phyloP scores from a whole-genome alignment of 2,329 filamentous ascomycete genomes.

The Pseudogymnoascus sp. region DNA sequence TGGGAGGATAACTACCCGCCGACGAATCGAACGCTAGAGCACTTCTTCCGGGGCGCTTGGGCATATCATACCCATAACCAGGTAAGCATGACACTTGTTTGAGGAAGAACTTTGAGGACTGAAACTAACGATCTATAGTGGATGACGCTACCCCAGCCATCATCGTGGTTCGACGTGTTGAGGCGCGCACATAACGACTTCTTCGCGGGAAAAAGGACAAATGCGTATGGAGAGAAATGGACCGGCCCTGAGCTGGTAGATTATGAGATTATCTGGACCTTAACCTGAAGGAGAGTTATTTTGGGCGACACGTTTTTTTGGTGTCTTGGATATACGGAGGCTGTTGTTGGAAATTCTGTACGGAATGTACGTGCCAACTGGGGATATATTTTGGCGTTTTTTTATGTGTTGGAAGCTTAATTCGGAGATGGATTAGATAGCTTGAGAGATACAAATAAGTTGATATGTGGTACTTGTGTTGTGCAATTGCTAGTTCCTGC shows the following conservation, averaged over 20 bases:
- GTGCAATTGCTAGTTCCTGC: not conserved
- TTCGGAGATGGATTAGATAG: not conserved
- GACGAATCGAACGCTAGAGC: constrained; percentile 48
- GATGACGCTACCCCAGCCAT: constrained; percentile 48
- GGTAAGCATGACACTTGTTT: constrained; percentile 31
- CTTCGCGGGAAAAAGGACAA: constrained; percentile 41
- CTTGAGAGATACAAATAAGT: not conserved
- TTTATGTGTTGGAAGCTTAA: not conserved
- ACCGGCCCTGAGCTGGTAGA: constrained; percentile 38
- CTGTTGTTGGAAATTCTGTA: not conserved
- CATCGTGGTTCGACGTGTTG: constrained; percentile 47
- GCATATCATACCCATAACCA: constrained; percentile 53
- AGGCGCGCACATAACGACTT: constrained; percentile 48
- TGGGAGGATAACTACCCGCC: constrained; percentile 46
- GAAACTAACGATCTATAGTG: constrained; percentile 34
- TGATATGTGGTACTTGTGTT: not conserved
- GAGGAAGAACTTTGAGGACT: not conserved
- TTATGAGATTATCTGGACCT: constrained; percentile 46
- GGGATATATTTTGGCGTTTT: not conserved
- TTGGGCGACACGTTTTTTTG: not conserved
- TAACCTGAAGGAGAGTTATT: constrained; percentile 31
- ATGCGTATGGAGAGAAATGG: constrained; percentile 49
- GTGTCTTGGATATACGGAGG: not conserved
- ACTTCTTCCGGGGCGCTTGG: constrained; percentile 50
- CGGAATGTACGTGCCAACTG: constrained; percentile 2